These are phyloP conservation scores for Colletotrichum aenigma DNA, from an alignment of 2,329 filamentous ascomycete genomes.

Conservation along the genomic window DNA sequence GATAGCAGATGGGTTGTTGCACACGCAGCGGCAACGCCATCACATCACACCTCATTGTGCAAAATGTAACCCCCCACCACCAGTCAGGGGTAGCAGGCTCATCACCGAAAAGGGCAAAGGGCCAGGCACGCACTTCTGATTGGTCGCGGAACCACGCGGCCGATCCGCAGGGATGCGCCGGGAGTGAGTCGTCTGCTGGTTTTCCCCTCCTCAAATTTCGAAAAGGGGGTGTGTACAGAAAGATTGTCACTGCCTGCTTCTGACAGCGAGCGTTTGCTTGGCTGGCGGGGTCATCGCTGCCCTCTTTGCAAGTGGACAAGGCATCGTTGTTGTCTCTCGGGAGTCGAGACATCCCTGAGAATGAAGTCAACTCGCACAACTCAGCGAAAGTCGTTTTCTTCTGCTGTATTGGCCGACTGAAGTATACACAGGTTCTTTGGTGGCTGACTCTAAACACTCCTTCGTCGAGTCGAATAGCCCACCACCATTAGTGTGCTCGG, in stretches of 20 bases:
- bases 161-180: conserved; percentile 31
- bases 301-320: background rate
- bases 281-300: background rate
- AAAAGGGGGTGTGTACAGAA: conserved; percentile 8
- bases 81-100: conserved; percentile 2
- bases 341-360: background rate
- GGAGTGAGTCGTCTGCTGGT: conserved; percentile 3
- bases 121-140: conserved; percentile 43
- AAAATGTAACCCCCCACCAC: background rate
- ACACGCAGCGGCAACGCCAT: background rate
- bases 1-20: background rate
- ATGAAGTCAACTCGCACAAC: background rate
- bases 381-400: background rate
- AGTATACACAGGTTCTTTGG: background rate
- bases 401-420: background rate
- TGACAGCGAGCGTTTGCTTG: background rate
- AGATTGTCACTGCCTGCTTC: conserved; percentile 21
- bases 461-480: background rate
- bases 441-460: background rate
- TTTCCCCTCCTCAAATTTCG: conserved; percentile 22
- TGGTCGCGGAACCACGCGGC: conserved; percentile 39
- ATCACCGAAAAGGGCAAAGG: conserved; percentile 32
- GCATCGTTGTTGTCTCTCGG: background rate
- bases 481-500: background rate
- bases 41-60: background rate